Evolutionary conservation across 306 rosid species (phyloP), one percentile per base, ranked within the genome.

Genomic region (Phaseolus lunatus): DNA sequence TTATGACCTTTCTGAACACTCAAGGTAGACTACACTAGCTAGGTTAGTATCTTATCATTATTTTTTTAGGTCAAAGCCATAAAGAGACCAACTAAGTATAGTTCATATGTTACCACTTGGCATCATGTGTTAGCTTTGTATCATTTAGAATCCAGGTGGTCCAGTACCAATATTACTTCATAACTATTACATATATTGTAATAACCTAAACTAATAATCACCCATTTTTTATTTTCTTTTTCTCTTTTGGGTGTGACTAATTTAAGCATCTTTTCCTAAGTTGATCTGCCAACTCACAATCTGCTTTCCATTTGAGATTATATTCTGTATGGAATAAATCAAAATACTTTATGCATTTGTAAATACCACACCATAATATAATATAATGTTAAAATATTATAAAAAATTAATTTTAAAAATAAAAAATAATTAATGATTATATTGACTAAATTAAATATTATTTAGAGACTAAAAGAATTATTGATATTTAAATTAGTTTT

Each of bases 31-130:
- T 43, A 27, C 2, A 2, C 3, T 41, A 44, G 39, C 27, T 47
- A 47, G 52, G 18, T 15, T 24, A 47, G 15, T 67, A 29, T 20
- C 23, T 78, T 44, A 16, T 24, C 19, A 20, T 22, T 19, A 27
- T 45, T 20, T 29, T 58, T 20, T 23, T 7, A 39, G 70, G 69
- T 78, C 73, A 76, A 67, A 33, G 20, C 52, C 9, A 41, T 12
- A 45, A 0, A 11, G 31, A 56, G 23, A 68, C 22, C 75, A 77
- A 54, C 81, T 78, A 20, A 67, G 75, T 23, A n/a, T n/a, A 31
- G 69, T 56, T 78, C 62, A 4, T 67, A n/a, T 27, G 48, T 43
- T 76, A 39, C 49, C 75, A 67, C 69, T 78, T 78, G 61, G 75
- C 70, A 27, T 49, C 15, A 78, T 54, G 20, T 70, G 24, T 6